A percentile compares a stretch with the other conserved stretches of the same genome.
Conservation (phyloP, 306 rosid genomes). For the Elaeagnus macrophylla region DNA sequence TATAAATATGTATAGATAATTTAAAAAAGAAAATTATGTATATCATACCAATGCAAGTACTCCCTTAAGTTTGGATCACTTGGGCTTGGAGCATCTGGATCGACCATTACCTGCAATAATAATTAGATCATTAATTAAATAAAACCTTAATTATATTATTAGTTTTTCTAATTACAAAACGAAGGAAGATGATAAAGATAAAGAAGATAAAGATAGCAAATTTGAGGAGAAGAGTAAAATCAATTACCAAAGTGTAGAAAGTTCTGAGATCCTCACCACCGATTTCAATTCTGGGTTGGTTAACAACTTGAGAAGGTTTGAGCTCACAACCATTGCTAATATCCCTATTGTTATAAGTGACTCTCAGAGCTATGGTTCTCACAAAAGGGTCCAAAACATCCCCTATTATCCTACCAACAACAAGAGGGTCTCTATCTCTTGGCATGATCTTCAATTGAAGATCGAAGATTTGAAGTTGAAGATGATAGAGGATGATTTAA, state of each 20-base stretch:
- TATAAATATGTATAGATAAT: too few relatives aligned
- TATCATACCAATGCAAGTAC: slow-evolving; percentile 52
- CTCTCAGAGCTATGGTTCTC: slow-evolving; percentile 34
- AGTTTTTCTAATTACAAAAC: background rate
- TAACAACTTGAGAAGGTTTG: slow-evolving; percentile 42
- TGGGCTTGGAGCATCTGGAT: slow-evolving; percentile 63
- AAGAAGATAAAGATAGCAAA: too few relatives aligned
- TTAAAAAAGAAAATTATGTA: too few relatives aligned
- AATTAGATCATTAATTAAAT: too few relatives aligned
- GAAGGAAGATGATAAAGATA: background rate
- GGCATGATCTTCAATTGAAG: slow-evolving; percentile 20
- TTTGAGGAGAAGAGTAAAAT: background rate
- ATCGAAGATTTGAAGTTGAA: too few relatives aligned
- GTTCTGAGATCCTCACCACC: slow-evolving; percentile 54
- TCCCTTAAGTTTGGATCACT: slow-evolving; percentile 50
- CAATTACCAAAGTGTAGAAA: slow-evolving; percentile 45
- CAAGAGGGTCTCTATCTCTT: slow-evolving; percentile 39
- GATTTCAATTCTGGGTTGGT: slow-evolving; percentile 37
- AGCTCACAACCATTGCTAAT: slow-evolving; percentile 54
- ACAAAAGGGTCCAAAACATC: slow-evolving; percentile 43
- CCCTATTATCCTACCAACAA: slow-evolving; percentile 45
- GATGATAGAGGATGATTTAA: too few relatives aligned
- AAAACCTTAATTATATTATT: too few relatives aligned
- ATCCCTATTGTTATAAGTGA: slow-evolving; percentile 20
- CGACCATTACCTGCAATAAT: slow-evolving; percentile 44